phyloP scores from a whole-genome alignment of 345 rosid genomes.

The Firmiana major region DNA sequence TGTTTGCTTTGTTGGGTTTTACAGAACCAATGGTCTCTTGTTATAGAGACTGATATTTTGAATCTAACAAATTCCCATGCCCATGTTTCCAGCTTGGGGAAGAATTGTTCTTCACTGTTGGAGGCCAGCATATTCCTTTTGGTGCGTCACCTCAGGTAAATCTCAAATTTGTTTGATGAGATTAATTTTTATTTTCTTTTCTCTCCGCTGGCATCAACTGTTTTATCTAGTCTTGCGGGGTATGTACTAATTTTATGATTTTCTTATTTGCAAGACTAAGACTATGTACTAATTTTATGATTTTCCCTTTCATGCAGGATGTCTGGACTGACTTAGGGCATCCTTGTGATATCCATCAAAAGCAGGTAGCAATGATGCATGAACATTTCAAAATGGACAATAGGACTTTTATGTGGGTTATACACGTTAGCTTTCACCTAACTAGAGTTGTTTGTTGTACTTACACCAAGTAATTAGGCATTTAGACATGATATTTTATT shows the following conservation, averaged over 20 bases:
- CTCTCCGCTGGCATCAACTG: background rate
- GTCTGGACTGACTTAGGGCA: conserved; percentile 97
- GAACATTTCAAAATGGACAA: background rate
- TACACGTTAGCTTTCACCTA: background rate
- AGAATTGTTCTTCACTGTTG: conserved; percentile 68
- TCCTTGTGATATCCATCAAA: conserved; percentile 95
- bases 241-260: conserved; percentile 3
- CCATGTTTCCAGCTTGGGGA: conserved; percentile 67
- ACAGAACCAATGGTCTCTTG: background rate
- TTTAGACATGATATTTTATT: background rate
- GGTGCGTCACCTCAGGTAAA: conserved; percentile 97
- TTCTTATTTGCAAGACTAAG: no score
- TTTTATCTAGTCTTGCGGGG: background rate
- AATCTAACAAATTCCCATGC: background rate
- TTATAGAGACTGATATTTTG: background rate
- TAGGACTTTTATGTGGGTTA: background rate
- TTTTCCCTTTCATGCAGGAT: conserved; percentile 53
- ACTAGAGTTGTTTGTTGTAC: background rate
- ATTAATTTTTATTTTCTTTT: background rate
- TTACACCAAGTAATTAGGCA: background rate
- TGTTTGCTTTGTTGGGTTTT: background rate
- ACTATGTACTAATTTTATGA: background rate
- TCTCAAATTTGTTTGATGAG: background rate
- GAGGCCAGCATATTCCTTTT: conserved; percentile 88
- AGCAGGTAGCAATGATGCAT: conserved; percentile 55